phyloP scores from a whole-genome alignment of 495 filamentous ascomycete genomes.

The Neurospora sp. region DNA sequence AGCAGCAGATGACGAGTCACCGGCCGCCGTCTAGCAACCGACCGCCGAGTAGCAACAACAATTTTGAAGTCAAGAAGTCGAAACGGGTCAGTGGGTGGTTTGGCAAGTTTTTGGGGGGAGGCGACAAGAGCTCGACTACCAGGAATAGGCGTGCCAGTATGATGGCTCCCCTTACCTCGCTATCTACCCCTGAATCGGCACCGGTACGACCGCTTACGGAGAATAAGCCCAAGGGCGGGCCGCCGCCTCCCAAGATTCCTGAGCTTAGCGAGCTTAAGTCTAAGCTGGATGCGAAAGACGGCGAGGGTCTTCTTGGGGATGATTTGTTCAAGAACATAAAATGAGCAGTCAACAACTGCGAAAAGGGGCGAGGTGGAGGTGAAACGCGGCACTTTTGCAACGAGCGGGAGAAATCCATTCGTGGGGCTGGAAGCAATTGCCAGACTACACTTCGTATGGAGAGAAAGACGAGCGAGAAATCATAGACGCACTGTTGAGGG shows the following conservation, averaged over 20 bases:
- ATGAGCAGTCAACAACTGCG: conserved; percentile 4
- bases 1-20: neutral
- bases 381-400: neutral
- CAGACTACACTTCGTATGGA: neutral
- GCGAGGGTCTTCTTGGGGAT: conserved; percentile 32
- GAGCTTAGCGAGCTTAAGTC: conserved; percentile 45
- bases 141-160: conserved; percentile 21
- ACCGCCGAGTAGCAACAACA: neutral
- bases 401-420: neutral
- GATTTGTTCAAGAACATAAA: conserved; percentile 53
- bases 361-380: neutral
- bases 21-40: neutral
- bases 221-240: conserved; percentile 28
- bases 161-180: conserved; percentile 4
- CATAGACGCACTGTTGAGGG: conserved; percentile 3
- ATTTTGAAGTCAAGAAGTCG: conserved; percentile 15
- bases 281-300: conserved; percentile 29
- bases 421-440: neutral
- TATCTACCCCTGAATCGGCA: conserved; percentile 14
- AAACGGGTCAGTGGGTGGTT: conserved; percentile 43
- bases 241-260: conserved; percentile 51
- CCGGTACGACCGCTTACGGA: conserved; percentile 2
- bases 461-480: neutral
- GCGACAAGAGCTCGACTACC: conserved; percentile 12
- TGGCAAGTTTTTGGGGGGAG: conserved; percentile 27